phyloP scores from a whole-genome alignment of 305 asterid genomes.

The Fraxinus sp. region DNA sequence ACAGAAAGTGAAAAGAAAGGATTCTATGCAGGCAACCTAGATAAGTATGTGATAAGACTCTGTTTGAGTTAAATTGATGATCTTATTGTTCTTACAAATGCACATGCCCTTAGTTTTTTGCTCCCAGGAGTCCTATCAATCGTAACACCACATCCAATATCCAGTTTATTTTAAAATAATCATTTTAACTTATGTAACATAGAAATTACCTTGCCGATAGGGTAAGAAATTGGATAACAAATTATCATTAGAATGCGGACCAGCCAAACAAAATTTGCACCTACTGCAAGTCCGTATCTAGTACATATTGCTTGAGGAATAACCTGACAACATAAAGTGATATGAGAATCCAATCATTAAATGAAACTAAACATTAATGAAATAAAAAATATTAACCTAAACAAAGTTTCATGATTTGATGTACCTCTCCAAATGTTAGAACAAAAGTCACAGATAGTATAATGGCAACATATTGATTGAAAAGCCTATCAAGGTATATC shows the following conservation, averaged over 20 bases:
- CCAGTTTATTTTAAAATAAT: slow-evolving; percentile 15
- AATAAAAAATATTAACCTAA: neutral
- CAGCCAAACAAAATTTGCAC: slow-evolving; percentile 78
- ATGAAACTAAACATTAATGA: neutral
- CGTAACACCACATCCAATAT: neutral
- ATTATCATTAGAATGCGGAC: slow-evolving; percentile 70
- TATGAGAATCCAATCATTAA: slow-evolving; percentile 11
- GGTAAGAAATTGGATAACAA: slow-evolving; percentile 70
- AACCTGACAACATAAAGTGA: slow-evolving; percentile 49
- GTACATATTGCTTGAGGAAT: slow-evolving; percentile 96
- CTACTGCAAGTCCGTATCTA: slow-evolving; percentile 89
- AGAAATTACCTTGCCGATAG: slow-evolving; percentile 77
- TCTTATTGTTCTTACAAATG: slow-evolving; percentile 9
- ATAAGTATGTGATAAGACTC: neutral
- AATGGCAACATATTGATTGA: slow-evolving; percentile 90
- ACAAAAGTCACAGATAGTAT: slow-evolving; percentile 93
- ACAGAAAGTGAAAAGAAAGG: neutral
- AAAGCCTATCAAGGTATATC: slow-evolving; percentile 74
- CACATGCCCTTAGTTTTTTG: neutral
- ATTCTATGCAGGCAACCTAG: neutral
- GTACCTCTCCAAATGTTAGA: slow-evolving; percentile 78
- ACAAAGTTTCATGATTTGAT: neutral
- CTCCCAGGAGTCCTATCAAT: neutral
- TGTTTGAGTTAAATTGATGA: neutral
- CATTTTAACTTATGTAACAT: slow-evolving; percentile 4